Percentiles rank a stretch among this genome's conserved stretches.
These are phyloP conservation scores for Apiospora marii DNA, from an alignment of 2,329 filamentous ascomycete species.

Conservation along the genomic window DNA sequence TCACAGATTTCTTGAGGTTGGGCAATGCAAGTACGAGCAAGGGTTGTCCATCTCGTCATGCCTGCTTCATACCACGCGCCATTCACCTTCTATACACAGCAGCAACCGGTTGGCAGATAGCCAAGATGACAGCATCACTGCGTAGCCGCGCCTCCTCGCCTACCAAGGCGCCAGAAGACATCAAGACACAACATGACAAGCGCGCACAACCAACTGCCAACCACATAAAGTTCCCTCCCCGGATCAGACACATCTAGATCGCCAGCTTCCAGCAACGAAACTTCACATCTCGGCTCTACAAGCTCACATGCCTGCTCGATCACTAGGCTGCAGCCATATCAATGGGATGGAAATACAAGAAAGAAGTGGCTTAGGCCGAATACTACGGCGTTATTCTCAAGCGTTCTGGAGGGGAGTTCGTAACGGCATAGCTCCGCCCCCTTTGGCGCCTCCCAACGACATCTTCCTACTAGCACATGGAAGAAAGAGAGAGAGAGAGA, in stretches of 20 bases:
- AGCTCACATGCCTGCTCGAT: not conserved
- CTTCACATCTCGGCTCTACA: not conserved
- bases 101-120: not conserved
- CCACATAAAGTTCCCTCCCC: too few species aligned
- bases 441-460: not conserved
- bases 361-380: not conserved
- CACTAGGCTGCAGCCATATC: not conserved
- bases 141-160: not conserved
- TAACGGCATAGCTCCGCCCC: not conserved
- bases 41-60: too few species aligned
- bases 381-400: not conserved
- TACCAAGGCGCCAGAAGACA: not conserved
- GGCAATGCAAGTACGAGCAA: too few species aligned
- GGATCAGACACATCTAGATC: not conserved
- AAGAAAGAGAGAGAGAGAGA: too few species aligned
- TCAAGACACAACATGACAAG: not conserved
- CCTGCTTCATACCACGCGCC: not conserved
- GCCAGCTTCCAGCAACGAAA: not conserved
- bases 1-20: not conserved
- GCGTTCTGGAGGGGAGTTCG: too few species aligned
- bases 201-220: not conserved
- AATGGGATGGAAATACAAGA: not conserved
- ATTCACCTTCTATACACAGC: not conserved
- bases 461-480: not conserved
- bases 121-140: not conserved